Conservation (phyloP, 208 protist species). For the Trypanosoma conorhini region DNA sequence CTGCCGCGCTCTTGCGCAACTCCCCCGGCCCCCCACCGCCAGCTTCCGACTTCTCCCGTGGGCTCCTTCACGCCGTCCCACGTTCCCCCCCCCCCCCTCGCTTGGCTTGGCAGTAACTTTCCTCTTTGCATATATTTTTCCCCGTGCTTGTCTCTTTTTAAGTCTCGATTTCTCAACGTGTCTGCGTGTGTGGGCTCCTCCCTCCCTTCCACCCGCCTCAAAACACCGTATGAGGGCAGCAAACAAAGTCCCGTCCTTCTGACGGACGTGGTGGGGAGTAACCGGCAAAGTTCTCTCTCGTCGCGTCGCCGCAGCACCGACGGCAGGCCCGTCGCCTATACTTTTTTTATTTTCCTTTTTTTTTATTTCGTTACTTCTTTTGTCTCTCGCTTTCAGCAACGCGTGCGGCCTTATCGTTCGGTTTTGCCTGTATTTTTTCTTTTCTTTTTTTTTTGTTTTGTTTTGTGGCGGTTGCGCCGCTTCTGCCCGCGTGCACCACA, state of each 20-base stretch:
- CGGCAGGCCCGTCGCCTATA: not conserved
- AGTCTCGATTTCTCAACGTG: no score
- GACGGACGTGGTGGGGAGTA: no score
- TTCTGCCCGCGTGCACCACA: not conserved
- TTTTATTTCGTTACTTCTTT: slow-evolving; percentile 5
- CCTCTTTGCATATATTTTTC: no score
- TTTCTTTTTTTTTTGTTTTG: slow-evolving; percentile 19
- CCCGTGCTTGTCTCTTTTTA: not conserved
- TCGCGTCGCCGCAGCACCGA: no score
- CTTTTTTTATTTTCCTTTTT: not conserved
- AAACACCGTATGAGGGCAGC: no score
- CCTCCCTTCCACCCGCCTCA: no score
- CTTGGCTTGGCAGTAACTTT: no score
- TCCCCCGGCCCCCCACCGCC: not conserved
- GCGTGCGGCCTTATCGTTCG: no score
- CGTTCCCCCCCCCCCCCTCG: not conserved
- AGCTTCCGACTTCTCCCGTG: not conserved
- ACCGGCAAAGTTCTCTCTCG: no score
- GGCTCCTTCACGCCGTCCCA: not conserved
- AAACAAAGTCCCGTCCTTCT: no score
- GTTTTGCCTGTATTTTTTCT: not conserved
- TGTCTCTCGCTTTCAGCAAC: no score
- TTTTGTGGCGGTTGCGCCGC: not conserved
- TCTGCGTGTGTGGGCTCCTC: no score
- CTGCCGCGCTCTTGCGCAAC: not conserved